phyloP scores from a whole-genome alignment of 2,329 filamentous ascomycete genomes.

The Fusarium dlaminii region DNA sequence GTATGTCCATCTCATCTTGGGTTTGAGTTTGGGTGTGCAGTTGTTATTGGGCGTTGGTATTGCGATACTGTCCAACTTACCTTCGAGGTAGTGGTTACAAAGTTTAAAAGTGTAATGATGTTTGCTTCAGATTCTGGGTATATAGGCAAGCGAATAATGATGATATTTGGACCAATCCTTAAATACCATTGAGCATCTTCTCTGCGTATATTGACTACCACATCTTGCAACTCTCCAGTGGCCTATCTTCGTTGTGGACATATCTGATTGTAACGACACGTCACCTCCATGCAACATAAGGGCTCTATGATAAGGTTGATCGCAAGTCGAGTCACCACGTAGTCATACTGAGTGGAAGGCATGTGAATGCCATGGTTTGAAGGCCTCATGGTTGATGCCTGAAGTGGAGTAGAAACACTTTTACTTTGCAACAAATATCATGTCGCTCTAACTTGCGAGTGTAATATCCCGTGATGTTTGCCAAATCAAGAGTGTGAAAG shows the following conservation, averaged over 20 bases:
- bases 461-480: not conserved
- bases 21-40: constrained; percentile 46
- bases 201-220: not conserved
- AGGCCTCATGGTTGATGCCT: not conserved
- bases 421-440: not conserved
- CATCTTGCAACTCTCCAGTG: not conserved
- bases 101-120: not conserved
- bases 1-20: constrained; percentile 43
- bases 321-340: not conserved
- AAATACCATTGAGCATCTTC: not conserved
- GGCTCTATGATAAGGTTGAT: not conserved
- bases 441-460: not conserved
- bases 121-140: not conserved
- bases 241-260: not conserved
- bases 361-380: not conserved
- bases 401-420: not conserved
- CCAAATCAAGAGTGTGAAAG: not conserved
- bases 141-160: not conserved
- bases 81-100: not conserved
- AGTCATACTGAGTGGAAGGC: not conserved
- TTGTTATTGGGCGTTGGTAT: constrained; percentile 37
- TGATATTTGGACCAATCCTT: not conserved
- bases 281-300: not conserved
- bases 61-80: constrained; percentile 23
- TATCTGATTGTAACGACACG: not conserved